These are phyloP conservation scores for Leishmania major DNA, from an alignment of 208 protist genomes.

Conservation along the genomic window DNA sequence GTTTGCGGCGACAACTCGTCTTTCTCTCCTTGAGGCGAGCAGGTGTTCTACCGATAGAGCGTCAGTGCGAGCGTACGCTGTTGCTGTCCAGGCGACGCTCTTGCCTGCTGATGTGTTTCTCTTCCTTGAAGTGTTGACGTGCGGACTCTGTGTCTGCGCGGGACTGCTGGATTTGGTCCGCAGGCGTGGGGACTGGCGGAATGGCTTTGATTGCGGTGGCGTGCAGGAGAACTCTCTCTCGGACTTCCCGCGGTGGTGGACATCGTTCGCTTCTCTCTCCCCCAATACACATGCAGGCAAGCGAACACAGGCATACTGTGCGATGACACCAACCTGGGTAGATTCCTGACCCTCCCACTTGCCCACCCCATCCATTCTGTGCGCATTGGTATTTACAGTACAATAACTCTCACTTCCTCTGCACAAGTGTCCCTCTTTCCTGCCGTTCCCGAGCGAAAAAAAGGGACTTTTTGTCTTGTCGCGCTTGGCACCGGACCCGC, in stretches of 20 bases:
- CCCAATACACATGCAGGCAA: not conserved
- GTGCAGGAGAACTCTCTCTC: not conserved
- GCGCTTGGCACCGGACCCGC: not conserved
- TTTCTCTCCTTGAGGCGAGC: not conserved
- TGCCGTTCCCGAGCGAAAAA: not conserved
- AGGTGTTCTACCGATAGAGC: not conserved
- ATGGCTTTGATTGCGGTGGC: not conserved
- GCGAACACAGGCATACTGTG: not conserved
- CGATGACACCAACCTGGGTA: not conserved
- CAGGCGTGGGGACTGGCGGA: not conserved
- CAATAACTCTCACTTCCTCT: not conserved
- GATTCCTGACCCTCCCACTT: not conserved
- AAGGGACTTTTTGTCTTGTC: not conserved
- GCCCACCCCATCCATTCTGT: not conserved
- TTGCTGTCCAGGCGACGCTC: conserved; percentile 2
- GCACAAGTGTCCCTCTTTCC: not conserved
- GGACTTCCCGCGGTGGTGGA: not conserved
- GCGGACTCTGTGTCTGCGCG: not conserved
- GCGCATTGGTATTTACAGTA: not conserved
- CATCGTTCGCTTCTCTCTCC: not conserved
- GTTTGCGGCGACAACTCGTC: not conserved
- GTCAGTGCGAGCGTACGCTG: not conserved
- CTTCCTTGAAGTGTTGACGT: not conserved
- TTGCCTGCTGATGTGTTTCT: conserved; percentile 4
- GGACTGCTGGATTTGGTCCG: not conserved